phyloP scores from a whole-genome alignment of 345 rosid genomes.

The Iberis pinnata region DNA sequence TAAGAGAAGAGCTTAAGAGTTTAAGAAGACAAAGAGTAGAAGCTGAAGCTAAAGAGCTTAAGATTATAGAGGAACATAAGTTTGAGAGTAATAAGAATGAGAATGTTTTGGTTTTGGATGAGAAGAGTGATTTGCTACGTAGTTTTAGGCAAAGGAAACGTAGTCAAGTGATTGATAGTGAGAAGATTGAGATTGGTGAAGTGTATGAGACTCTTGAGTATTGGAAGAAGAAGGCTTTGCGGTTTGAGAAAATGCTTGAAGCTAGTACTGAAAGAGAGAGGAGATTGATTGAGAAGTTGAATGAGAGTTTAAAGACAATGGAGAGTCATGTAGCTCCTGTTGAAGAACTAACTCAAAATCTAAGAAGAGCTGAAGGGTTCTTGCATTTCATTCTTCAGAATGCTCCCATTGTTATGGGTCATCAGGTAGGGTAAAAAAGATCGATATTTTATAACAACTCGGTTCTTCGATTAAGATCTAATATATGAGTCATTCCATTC shows the following conservation, averaged over 20 bases:
- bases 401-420: conserved; percentile 92
- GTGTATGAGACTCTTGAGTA: conserved; percentile 65
- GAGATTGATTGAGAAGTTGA: conserved; percentile 52
- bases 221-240: conserved; percentile 65
- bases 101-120: conserved; percentile 58
- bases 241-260: conserved; percentile 61
- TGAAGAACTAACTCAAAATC: conserved; percentile 76
- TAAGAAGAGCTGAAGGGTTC: conserved; percentile 85
- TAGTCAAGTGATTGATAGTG: conserved; percentile 39
- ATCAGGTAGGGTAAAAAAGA: conserved; percentile 34
- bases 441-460: no score
- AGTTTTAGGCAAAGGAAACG: conserved; percentile 48
- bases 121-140: conserved; percentile 45
- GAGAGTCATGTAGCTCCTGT: conserved; percentile 73
- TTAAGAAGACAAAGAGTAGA: conserved; percentile 70
- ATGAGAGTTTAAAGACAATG: conserved; percentile 55
- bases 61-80: conserved; percentile 77
- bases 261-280: conserved; percentile 73
- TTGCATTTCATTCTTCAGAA: conserved; percentile 84
- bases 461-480: no score
- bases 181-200: conserved; percentile 56
- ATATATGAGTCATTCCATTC: no score
- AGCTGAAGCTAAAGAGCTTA: conserved; percentile 70
- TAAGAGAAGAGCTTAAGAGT: conserved; percentile 74
- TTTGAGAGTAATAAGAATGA: conserved; percentile 55